Percentiles rank a stretch among this genome's conserved stretches.
Evolutionary conservation across 116 monocot species (phyloP).

Genomic region (Zostera marina): DNA sequence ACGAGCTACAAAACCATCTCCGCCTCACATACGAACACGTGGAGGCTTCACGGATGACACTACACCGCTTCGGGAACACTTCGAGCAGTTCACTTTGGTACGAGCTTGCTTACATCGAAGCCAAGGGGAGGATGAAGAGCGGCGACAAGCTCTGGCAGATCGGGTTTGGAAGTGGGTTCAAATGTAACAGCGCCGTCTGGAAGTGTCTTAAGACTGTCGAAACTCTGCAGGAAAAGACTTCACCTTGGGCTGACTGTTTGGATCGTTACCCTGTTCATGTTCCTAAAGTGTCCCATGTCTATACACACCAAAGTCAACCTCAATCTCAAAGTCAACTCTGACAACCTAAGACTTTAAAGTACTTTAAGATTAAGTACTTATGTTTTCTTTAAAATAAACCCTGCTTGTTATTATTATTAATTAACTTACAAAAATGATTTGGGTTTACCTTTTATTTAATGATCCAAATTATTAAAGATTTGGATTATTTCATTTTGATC

Average conservation of each 20-base stretch:
- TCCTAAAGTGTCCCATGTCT: conserved; percentile 58
- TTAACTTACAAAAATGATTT: too few species aligned
- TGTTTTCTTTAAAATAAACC: too few species aligned
- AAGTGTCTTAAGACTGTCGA: conserved; percentile 47
- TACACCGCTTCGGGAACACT: conserved; percentile 82
- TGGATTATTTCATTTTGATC: too few species aligned
- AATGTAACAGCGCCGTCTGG: conserved; percentile 90
- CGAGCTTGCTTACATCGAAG: conserved; percentile 42
- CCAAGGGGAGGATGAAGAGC: conserved; percentile 25
- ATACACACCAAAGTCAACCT: too few species aligned
- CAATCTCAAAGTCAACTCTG: too few species aligned
- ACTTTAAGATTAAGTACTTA: too few species aligned
- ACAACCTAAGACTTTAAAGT: too few species aligned
- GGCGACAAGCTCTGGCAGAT: conserved; percentile 43
- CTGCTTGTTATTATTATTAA: too few species aligned
- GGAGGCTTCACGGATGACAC: conserved; percentile 72
- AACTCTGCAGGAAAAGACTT: conserved; percentile 21
- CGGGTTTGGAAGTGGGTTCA: conserved; percentile 73
- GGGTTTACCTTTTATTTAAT: too few species aligned
- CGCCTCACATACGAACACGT: conserved; percentile 57
- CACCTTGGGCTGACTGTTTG: conserved; percentile 64
- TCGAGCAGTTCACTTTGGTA: conserved; percentile 93
- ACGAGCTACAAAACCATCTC: conserved; percentile 76
- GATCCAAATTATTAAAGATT: too few species aligned
- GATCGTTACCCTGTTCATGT: conserved; percentile 63